Base-by-base conservation (phyloP, 75 land plant genomes). In the Chamaecyparis obtusa region DNA sequence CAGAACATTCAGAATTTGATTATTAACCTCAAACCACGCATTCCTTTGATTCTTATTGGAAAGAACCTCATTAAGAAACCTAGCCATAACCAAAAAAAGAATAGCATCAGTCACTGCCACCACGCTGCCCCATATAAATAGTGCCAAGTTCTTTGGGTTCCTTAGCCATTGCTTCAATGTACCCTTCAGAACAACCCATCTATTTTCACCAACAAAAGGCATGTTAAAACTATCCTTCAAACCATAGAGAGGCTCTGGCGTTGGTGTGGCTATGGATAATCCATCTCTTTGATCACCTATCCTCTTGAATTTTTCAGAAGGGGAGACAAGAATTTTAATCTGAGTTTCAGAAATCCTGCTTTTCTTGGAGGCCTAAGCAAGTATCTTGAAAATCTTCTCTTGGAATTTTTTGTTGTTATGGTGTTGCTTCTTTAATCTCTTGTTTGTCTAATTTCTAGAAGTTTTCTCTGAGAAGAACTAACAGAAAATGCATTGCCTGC, bases 1-100 rank as follows among this genome's bases (percentile, higher is more conserved):
- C 27, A 95, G 92, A 44, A 96, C 98, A 84, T 95, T 96, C 19
- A 96, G 88, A 71, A 96, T 89, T 90, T 97, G 98, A 87, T 97
- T 97, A 87, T 91, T 93, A 41, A 96, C 94, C 84, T 97, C 98
- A 84, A 91, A 92, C 96, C 94, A 95, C 13, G 86, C 72, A 85
- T 96, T 89, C 86, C 96, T 91, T 37, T 89, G 44, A n/a, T 89
- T 87, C 72, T 93, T 96, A 75, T 85, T 87, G 6, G 93, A 96
- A 9, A 96, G 74, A 4, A 86, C 91, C 21, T 33, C 37, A 72
- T 97, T 87, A 21, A 97, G 89, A 88, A 96, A 88, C 60, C 99
- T 98, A 33, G 91, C 93, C 95, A 97, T 90, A 33, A 96, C 91
- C 82, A 96, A 91, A 80, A 94, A 92, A 14, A 97, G 94, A 36